Conservation (phyloP, 345 rosid genomes). For the Dipteronia sinensis region DNA sequence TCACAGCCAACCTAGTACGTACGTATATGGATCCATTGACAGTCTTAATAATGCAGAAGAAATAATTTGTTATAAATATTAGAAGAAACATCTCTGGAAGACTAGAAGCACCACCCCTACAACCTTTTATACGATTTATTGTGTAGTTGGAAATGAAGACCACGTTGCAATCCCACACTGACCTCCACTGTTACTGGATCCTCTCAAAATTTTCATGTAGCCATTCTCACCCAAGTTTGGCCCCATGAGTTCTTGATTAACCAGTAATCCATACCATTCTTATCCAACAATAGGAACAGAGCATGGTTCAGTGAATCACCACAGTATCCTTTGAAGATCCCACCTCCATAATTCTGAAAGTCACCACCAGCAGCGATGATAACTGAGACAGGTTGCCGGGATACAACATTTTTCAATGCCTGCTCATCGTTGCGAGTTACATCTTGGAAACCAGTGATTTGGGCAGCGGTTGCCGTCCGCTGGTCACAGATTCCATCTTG, state of each 20-base stretch:
- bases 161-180: conserved; percentile 49
- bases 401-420: conserved; percentile 24
- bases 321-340: conserved; percentile 18
- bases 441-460: no score
- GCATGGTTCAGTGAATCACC: conserved; percentile 34
- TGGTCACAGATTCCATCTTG: no score
- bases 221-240: conserved; percentile 42
- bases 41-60: no score
- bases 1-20: background rate
- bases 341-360: conserved; percentile 21
- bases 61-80: no score
- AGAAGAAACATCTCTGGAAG: background rate
- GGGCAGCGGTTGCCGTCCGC: no score
- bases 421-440: conserved; percentile 22
- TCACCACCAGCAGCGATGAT: conserved; percentile 20
- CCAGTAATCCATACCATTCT: conserved; percentile 46
- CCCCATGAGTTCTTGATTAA: conserved; percentile 68
- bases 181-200: conserved; percentile 29
- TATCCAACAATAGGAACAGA: conserved; percentile 54
- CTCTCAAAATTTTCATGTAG: conserved; percentile 50
- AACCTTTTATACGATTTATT: background rate
- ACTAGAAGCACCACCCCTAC: background rate
- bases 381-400: conserved; percentile 23
- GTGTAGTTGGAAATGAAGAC: conserved; percentile 44
- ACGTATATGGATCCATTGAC: background rate